These are phyloP conservation scores for Lepiota subincarnata DNA, from an alignment of 768 basidiomycete species.

Conservation along the genomic window DNA sequence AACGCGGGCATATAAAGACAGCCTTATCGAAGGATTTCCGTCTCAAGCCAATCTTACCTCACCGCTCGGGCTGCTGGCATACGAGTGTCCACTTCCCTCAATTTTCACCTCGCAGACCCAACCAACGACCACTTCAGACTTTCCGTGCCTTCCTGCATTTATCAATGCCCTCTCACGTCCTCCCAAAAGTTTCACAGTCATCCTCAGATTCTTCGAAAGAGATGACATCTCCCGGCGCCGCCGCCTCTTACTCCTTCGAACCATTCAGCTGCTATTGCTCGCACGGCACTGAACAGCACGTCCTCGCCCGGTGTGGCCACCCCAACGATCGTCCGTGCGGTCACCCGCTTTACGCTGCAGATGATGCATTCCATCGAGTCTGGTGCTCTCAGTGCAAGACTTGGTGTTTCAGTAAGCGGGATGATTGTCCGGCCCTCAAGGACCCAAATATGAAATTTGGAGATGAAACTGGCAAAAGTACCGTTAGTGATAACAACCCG, in stretches of 20 bases:
- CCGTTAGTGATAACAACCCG: not conserved
- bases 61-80: too few species aligned
- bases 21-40: not conserved
- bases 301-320: slow-evolving; percentile 25
- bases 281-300: slow-evolving; percentile 18
- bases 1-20: slow-evolving; percentile 1
- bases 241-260: slow-evolving; percentile 14
- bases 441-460: not conserved
- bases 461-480: not conserved
- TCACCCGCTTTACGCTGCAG: slow-evolving; percentile 20
- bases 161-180: not conserved
- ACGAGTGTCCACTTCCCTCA: too few species aligned
- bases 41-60: not conserved
- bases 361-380: slow-evolving; percentile 25
- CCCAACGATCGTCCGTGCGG: slow-evolving; percentile 20
- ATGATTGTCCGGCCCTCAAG: slow-evolving; percentile 7
- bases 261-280: slow-evolving; percentile 16
- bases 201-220: not conserved
- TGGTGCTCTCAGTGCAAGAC: slow-evolving; percentile 26
- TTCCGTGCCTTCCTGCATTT: not conserved
- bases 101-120: too few species aligned
- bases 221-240: slow-evolving; percentile 3
- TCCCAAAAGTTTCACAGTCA: not conserved
- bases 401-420: slow-evolving; percentile 20
- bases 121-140: not conserved